A percentile compares a stretch with the other conserved stretches of the same genome.
Conservation (phyloP, 192 early-diverging fungal species). For the Chytriomyces hyalinus region DNA sequence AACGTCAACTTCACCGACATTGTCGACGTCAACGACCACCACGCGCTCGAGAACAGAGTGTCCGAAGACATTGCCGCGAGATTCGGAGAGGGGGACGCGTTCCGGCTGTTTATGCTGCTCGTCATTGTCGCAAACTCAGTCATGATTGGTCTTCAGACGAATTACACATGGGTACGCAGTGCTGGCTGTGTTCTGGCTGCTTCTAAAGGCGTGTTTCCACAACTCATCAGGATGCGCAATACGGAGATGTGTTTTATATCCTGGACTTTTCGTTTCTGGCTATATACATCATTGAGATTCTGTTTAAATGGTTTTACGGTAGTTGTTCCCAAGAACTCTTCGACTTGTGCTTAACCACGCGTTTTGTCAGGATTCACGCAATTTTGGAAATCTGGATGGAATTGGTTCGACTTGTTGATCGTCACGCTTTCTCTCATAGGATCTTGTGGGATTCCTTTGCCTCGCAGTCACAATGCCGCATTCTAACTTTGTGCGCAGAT, state of each 20-base stretch:
- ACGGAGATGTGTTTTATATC: constrained; percentile 33
- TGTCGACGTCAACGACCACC: constrained; percentile 45
- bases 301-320: constrained; percentile 50
- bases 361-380: constrained; percentile 21
- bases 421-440: constrained; percentile 25
- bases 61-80: constrained; percentile 43
- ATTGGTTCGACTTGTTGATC: constrained; percentile 38
- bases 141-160: constrained; percentile 45
- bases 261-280: constrained; percentile 41
- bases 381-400: constrained; percentile 48
- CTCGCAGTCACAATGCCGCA: neutral
- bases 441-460: neutral
- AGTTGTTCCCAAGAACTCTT: neutral
- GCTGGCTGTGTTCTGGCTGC: neutral
- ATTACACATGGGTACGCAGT: constrained; percentile 28
- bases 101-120: constrained; percentile 41
- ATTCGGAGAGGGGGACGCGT: constrained; percentile 47
- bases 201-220: constrained; percentile 1
- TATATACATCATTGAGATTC: constrained; percentile 45
- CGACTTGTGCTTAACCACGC: no score
- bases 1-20: constrained; percentile 45
- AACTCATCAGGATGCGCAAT: constrained; percentile 25
- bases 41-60: constrained; percentile 45
- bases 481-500: constrained; percentile 6
- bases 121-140: constrained; percentile 48